Evolutionary conservation across 495 filamentous ascomycete genomes (phyloP).

Genomic region (Penicillium salamii): DNA sequence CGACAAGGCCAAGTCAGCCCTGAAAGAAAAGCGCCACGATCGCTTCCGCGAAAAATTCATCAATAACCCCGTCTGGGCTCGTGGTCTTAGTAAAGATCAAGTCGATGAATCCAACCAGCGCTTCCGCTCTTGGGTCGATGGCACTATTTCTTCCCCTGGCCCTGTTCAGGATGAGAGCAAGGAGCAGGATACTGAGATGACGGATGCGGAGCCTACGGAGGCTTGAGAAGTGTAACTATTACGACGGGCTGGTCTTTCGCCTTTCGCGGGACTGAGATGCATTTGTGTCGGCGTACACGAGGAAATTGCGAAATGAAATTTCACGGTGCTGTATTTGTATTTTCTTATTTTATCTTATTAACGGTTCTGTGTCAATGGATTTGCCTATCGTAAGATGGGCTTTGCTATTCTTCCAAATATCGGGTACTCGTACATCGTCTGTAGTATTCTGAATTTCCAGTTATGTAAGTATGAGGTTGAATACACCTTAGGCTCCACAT

Average conservation of each 20-base stretch:
- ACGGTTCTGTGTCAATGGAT: not conserved
- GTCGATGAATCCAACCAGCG: slow-evolving; percentile 66
- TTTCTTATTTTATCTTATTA: slow-evolving; percentile 12
- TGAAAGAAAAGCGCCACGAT: slow-evolving; percentile 57
- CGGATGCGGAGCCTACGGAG: slow-evolving; percentile 26
- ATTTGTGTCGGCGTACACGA: slow-evolving; percentile 22
- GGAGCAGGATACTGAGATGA: slow-evolving; percentile 37
- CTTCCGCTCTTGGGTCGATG: slow-evolving; percentile 50
- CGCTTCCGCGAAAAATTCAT: slow-evolving; percentile 69
- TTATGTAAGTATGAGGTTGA: no score
- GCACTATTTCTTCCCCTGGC: slow-evolving; percentile 19
- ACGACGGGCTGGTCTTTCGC: not conserved
- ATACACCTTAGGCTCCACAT: no score
- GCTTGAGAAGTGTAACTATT: slow-evolving; percentile 1
- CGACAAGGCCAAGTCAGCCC: slow-evolving; percentile 39
- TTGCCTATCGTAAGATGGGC: not conserved
- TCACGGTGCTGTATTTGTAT: slow-evolving; percentile 9
- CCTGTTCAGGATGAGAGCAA: slow-evolving; percentile 14
- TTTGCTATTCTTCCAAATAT: not conserved
- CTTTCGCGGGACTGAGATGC: slow-evolving; percentile 4
- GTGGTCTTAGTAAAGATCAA: slow-evolving; percentile 63
- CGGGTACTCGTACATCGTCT: no score
- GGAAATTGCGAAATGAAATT: slow-evolving; percentile 25
- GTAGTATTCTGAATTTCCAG: no score
- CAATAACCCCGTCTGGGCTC: slow-evolving; percentile 75